These are phyloP conservation scores for Cystobasidium pallidum DNA, from an alignment of 1,284 basidiomycete genomes.

Conservation along the genomic window DNA sequence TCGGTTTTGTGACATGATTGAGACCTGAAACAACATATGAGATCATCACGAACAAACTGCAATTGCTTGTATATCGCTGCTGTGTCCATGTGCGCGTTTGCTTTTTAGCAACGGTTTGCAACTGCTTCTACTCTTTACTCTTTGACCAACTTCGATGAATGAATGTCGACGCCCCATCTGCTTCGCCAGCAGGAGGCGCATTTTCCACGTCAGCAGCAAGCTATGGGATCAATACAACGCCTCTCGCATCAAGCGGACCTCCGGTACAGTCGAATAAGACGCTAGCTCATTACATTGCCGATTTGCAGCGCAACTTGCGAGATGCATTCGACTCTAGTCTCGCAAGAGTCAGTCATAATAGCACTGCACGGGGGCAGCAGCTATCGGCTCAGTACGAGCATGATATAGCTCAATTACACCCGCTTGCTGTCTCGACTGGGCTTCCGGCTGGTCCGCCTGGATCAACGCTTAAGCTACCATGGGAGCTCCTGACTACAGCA, in stretches of 20 bases:
- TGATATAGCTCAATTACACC: constrained; percentile 17
- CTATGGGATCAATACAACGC: constrained; percentile 4
- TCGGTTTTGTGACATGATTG: too few relatives aligned
- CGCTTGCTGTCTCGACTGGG: constrained; percentile 15
- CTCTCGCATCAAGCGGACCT: not conserved
- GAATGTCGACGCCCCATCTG: constrained; percentile 15
- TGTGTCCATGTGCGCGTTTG: too few relatives aligned
- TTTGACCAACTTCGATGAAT: constrained; percentile 12
- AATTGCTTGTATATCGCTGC: too few relatives aligned
- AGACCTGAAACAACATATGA: too few relatives aligned
- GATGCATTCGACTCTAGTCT: constrained; percentile 20
- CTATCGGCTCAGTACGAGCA: not conserved
- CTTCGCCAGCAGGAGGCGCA: constrained; percentile 5
- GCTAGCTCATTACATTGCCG: constrained; percentile 25
- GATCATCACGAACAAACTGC: too few relatives aligned
- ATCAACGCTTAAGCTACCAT: constrained; percentile 20
- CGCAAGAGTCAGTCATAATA: not conserved
- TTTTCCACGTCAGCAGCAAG: constrained; percentile 5
- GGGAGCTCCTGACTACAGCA: constrained; percentile 30
- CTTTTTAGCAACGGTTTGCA: too few relatives aligned
- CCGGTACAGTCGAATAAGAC: constrained; percentile 1
- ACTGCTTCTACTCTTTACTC: too few relatives aligned
- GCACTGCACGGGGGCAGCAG: not conserved
- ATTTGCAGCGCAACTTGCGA: constrained; percentile 18
- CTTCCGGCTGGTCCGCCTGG: not conserved